Base-by-base conservation (phyloP, 805 yeast species). In the Barnettozyma sp. region DNA sequence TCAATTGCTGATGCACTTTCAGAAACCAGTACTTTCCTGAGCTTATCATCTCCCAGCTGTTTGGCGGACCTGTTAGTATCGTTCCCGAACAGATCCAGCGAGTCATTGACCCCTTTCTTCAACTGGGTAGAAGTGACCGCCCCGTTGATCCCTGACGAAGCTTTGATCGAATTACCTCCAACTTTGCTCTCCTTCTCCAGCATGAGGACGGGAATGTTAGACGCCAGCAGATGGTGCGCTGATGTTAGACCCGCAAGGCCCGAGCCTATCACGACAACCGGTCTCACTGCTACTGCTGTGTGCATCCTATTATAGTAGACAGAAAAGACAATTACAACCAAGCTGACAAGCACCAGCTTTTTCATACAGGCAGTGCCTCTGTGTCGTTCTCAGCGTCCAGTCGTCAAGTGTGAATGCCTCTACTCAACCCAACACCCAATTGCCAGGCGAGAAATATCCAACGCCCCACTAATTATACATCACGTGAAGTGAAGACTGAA, bases 181-280 rank as follows among this genome's bases (percentile, higher is more conserved):
- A 71, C 49, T 20, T 60, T 59, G 11, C 55, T 56, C 0, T 66
- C 56, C 45, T 76, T 76, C 36, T 76, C 82, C 3, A 76, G 36
- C 6, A 76, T 39, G 0, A 65, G 48, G 4, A 75, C 72, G 1
- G 70, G 63, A 16, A 59, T 41, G 11, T 67, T 65, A 17, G 54
- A 43, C 26, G 62, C 54, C 17, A 60, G 45, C 6, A 82, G 62
- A 7, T 66, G 69, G n/a, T 68, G 57, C 0, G 88, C 83, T 0
- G 90, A 76, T 39, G 81, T 76, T 14, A 82, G 56, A 0, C 94
- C 95, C 2, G 94, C 65, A 10, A 82, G 72, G 0, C 95, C 95
- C 4, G 79, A 86, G 0, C 95, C 95, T 12, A 85, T 65, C n/a
- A 85, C 67, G 2, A 78, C 41, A n/a, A 49, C 54, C 3, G 54